Percentiles rank a stretch among this genome's conserved stretches.
phyloP scores from a whole-genome alignment of 2,329 filamentous ascomycete species.

The Lasiodiplodia sp. region DNA sequence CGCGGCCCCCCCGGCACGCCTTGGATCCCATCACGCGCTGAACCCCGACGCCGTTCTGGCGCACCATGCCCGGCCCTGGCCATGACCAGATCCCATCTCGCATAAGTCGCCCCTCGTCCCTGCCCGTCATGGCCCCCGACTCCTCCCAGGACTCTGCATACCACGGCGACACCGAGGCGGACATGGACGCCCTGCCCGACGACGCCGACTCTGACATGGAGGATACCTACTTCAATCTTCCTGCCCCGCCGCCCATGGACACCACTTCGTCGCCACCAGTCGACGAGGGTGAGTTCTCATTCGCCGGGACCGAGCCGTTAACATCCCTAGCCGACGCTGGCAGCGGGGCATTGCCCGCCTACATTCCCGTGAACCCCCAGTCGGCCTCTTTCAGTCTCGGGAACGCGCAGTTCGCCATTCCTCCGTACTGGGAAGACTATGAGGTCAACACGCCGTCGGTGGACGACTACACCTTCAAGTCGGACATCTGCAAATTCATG shows the following conservation, averaged over 20 bases:
- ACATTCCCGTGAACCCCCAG: slow-evolving; percentile 16
- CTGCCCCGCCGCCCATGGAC: not conserved
- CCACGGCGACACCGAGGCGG: slow-evolving; percentile 14
- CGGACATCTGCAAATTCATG: slow-evolving; percentile 32
- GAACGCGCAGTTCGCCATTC: slow-evolving; percentile 22
- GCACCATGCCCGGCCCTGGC: slow-evolving; percentile 23
- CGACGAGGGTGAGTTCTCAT: not conserved
- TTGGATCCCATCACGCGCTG: not conserved
- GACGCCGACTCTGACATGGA: slow-evolving; percentile 30
- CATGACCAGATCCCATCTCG: slow-evolving; percentile 14
- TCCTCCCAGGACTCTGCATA: slow-evolving; percentile 21
- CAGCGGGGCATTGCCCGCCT: not conserved
- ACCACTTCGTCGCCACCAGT: not conserved
- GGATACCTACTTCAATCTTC: slow-evolving; percentile 17
- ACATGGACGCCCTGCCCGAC: slow-evolving; percentile 21
- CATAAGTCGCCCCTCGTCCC: slow-evolving; percentile 12
- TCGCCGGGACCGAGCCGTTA: not conserved
- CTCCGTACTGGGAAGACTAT: slow-evolving; percentile 21
- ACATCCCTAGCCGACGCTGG: slow-evolving; percentile 1
- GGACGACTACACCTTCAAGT: slow-evolving; percentile 27
- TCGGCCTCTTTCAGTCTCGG: slow-evolving; percentile 23
- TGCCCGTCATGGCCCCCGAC: not conserved
- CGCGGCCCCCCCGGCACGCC: not conserved
- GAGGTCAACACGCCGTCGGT: slow-evolving; percentile 29
- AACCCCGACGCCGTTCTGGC: not conserved